Conservation (phyloP, 768 basidiomycete species). For the Calocera cornea region DNA sequence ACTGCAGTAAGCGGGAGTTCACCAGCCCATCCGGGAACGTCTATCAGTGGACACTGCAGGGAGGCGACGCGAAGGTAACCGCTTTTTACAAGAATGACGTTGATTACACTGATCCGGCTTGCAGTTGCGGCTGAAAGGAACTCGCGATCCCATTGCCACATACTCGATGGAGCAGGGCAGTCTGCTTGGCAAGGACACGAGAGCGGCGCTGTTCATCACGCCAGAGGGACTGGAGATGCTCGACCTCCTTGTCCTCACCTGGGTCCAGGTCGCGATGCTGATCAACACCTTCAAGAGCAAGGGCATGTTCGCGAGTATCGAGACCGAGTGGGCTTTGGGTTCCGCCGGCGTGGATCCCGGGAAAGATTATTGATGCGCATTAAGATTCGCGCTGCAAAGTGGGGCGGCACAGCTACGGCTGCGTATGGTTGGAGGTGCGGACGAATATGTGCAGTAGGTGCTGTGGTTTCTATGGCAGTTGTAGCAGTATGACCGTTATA, state of each 20-base stretch:
- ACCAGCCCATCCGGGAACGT: not conserved
- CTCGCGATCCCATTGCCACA: not conserved
- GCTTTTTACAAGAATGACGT: no score
- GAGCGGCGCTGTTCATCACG: not conserved
- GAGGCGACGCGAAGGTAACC: no score
- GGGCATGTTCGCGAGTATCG: not conserved
- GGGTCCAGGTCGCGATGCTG: not conserved
- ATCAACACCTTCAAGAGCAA: not conserved
- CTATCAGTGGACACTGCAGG: no score
- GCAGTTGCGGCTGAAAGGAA: not conserved
- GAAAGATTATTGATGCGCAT: not conserved
- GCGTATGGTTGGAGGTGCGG: no score
- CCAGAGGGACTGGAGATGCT: not conserved
- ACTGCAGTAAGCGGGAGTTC: not conserved
- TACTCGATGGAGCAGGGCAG: not conserved
- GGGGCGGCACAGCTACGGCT: no score
- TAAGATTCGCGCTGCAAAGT: no score
- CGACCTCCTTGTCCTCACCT: not conserved
- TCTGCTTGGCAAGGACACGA: not conserved
- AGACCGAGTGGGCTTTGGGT: not conserved
- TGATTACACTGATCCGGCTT: no score
- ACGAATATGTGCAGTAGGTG: no score
- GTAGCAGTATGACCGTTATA: no score
- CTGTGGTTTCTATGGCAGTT: no score
- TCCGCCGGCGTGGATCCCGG: not conserved